Evolutionary conservation across 164 flowering plant species (phyloP).

Genomic region (Macadamia integrifolia): DNA sequence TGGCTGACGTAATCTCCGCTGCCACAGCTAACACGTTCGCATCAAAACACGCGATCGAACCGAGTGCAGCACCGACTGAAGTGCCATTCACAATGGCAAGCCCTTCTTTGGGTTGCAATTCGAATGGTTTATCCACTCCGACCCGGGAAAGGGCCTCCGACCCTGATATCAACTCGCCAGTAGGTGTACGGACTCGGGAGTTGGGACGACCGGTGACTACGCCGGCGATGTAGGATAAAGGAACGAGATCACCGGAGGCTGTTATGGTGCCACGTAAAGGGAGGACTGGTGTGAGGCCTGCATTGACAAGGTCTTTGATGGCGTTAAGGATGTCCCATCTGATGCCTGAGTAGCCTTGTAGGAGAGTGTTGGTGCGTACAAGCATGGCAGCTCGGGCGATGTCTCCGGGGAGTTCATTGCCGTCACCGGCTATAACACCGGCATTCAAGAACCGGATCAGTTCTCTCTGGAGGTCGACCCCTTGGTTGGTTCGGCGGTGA

Average conservation of each 20-base stretch:
- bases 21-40: slow-evolving; percentile 24
- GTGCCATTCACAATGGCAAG: slow-evolving; percentile 29
- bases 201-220: slow-evolving; percentile 26
- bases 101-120: slow-evolving; percentile 24
- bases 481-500: slow-evolving; percentile 32
- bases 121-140: slow-evolving; percentile 20
- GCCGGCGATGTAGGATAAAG: slow-evolving; percentile 37
- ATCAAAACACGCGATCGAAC: slow-evolving; percentile 22
- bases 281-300: slow-evolving; percentile 20
- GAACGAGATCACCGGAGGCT: slow-evolving; percentile 40
- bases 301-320: slow-evolving; percentile 20
- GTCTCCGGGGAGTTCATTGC: slow-evolving; percentile 22
- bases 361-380: slow-evolving; percentile 33
- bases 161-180: slow-evolving; percentile 19
- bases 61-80: slow-evolving; percentile 27
- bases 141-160: slow-evolving; percentile 20
- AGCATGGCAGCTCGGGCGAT: slow-evolving; percentile 36
- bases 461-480: slow-evolving; percentile 32
- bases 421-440: slow-evolving; percentile 24
- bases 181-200: slow-evolving; percentile 10
- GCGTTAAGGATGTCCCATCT: slow-evolving; percentile 31
- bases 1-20: slow-evolving; percentile 26
- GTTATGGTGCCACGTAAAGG: slow-evolving; percentile 36
- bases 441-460: slow-evolving; percentile 39
- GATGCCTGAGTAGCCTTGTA: slow-evolving; percentile 41